These are phyloP conservation scores for Geranium incanum DNA, from an alignment of 441 rosid species.

Conservation along the genomic window DNA sequence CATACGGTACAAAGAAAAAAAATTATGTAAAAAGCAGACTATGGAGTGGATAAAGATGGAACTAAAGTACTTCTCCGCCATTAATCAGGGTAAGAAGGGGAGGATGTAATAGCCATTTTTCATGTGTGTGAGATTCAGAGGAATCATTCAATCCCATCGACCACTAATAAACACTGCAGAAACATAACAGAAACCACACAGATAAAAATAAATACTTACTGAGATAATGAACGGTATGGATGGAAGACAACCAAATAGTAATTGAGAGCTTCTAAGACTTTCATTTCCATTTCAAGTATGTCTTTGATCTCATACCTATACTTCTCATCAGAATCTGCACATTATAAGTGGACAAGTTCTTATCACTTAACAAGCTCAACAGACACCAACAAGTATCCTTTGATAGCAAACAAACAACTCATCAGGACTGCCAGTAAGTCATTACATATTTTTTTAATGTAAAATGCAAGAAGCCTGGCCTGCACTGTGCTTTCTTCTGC, in stretches of 20 bases:
- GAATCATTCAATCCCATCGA: background rate
- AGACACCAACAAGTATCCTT: constrained; percentile 9
- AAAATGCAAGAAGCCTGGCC: constrained; percentile 68
- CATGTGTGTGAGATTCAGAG: background rate
- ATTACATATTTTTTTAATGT: constrained; percentile 59
- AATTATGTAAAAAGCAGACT: background rate
- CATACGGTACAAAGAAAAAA: background rate
- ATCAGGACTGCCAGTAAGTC: constrained; percentile 16
- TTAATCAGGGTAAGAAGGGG: background rate
- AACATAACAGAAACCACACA: background rate
- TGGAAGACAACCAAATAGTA: constrained; percentile 90
- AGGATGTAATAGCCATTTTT: constrained; percentile 1
- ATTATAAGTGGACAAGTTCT: constrained; percentile 22
- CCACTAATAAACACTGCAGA: constrained; percentile 6
- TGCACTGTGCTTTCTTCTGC: constrained; percentile 97
- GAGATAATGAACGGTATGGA: constrained; percentile 76
- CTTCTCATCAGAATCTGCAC: constrained; percentile 71
- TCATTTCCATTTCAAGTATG: constrained; percentile 98
- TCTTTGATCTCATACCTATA: constrained; percentile 75
- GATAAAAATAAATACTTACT: constrained; percentile 39
- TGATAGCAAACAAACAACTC: constrained; percentile 1
- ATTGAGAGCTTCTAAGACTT: constrained; percentile 83
- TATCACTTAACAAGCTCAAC: constrained; percentile 16
- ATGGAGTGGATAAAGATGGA: background rate
- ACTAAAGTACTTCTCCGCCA: background rate